Base-by-base conservation (phyloP, 805 yeast genomes). In the Tetrapisispora namnaoensis region DNA sequence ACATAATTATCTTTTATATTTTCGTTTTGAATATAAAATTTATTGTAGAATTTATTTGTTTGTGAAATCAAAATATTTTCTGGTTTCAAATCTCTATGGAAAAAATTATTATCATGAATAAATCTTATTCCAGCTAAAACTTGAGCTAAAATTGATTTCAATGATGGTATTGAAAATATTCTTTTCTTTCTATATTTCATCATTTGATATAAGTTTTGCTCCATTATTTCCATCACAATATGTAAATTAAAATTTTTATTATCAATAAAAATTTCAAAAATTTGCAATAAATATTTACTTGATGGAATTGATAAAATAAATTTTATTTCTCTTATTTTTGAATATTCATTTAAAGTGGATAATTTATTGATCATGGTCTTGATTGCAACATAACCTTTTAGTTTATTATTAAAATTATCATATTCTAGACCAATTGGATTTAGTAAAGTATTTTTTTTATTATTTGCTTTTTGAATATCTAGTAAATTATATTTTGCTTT, bases 41-140 rank as follows among this genome's bases (percentile, higher is more conserved):
- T 62, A 62, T 67, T 65, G 62, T 76, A 83, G 58, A 75, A 83
- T 45, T 73, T 73, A 37, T 68, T 65, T 6, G 83, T 67, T 21
- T 82, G 79, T 36, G 81, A 72, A 4, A 90, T 78, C 55, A 91
- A 74, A 24, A 91, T 83, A 65, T 91, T 91, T 60, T 91, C 97
- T 0, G 99, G 98, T 66, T 91, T 91, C 44, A 91, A 75, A 70
- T 91, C 99, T 49, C 99, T 76, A 64, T 91, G 98, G 50, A 78
- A 69, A 54, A 70, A 78, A 27, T 70, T 66, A 37, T 72, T 69
- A 11, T 69, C 66, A 61, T 93, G 99, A 48, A 91, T 88, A 64
- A 91, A 97, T 49, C 79, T 76, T 28, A 90, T 73, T 4, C 93
- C 99, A 49, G 77, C 73, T 49, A 87, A 69, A 1, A 90, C 64